phyloP scores from a whole-genome alignment of 1,139 yeast species.

The Pichia kudriavzevii region DNA sequence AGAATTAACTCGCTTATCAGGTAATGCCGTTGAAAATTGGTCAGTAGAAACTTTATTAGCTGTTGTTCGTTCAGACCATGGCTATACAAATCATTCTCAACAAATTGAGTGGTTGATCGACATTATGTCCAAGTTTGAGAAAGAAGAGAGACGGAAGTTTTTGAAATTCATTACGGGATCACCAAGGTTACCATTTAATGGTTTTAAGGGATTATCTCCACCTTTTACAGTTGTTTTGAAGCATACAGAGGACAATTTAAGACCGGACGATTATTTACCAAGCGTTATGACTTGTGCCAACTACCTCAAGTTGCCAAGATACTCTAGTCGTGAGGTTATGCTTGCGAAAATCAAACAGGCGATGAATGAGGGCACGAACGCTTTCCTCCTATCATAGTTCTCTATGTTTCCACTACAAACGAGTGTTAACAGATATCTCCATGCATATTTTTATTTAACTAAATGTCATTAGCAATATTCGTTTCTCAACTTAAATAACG shows the following conservation, averaged over 20 bases:
- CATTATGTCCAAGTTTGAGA: constrained; percentile 48
- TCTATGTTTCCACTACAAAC: too few relatives aligned
- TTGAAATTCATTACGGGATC: constrained; percentile 89
- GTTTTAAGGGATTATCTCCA: constrained; percentile 78
- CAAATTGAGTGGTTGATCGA: constrained; percentile 54
- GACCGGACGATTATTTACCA: constrained; percentile 82
- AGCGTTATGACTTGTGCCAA: constrained; percentile 99
- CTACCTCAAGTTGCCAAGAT: constrained; percentile 82
- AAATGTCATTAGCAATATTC: too few relatives aligned
- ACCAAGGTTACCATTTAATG: constrained; percentile 90
- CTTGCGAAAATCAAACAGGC: constrained; percentile 56
- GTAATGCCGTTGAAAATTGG: constrained; percentile 86
- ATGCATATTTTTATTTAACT: too few relatives aligned
- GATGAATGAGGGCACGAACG: constrained; percentile 80
- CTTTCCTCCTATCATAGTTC: constrained; percentile 59
- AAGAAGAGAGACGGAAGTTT: constrained; percentile 58
- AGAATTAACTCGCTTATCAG: constrained; percentile 66
- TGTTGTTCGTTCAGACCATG: constrained; percentile 81
- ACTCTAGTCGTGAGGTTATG: constrained; percentile 58
- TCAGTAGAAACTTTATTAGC: constrained; percentile 51
- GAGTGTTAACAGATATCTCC: too few relatives aligned
- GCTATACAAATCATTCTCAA: constrained; percentile 66
- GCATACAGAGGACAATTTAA: constrained; percentile 56
- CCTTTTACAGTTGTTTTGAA: constrained; percentile 83
- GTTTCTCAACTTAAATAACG: neutral